Evolutionary conservation across 2,329 filamentous ascomycete genomes (phyloP).

Genomic region (Orbilia javanica): DNA sequence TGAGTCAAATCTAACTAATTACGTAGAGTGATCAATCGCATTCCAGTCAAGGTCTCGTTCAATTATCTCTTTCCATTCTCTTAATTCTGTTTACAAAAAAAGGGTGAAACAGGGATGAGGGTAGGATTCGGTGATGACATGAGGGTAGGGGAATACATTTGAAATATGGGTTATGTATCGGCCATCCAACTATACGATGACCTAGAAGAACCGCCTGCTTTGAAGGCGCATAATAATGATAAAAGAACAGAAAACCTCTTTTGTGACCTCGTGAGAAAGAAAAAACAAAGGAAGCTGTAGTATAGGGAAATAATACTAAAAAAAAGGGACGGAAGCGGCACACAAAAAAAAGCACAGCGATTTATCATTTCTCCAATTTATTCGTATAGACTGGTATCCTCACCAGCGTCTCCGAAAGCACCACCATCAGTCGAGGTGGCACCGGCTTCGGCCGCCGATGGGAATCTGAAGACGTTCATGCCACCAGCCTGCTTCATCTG

Average conservation of each 20-base stretch:
- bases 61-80: slow-evolving; percentile 30
- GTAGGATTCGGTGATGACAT: slow-evolving; percentile 14
- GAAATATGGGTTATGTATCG: slow-evolving; percentile 6
- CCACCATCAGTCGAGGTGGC: slow-evolving; percentile 67
- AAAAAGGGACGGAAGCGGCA: slow-evolving; percentile 37
- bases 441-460: slow-evolving; percentile 72
- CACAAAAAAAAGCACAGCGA: slow-evolving; percentile 21
- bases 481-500: slow-evolving; percentile 99
- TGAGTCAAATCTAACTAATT: too few species aligned
- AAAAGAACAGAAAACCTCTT: slow-evolving; percentile 55
- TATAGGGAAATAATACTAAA: slow-evolving; percentile 28
- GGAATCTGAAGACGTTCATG: slow-evolving; percentile 98
- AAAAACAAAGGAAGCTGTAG: slow-evolving; percentile 57
- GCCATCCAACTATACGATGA: background rate
- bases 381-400: slow-evolving; percentile 97
- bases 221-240: slow-evolving; percentile 41
- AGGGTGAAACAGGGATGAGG: slow-evolving; percentile 1
- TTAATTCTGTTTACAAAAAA: slow-evolving; percentile 25
- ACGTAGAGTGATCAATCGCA: too few species aligned
- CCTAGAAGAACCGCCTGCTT: background rate
- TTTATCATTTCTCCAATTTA: slow-evolving; percentile 68
- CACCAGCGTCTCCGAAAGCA: slow-evolving; percentile 84
- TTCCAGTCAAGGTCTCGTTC: background rate
- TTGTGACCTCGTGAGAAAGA: slow-evolving; percentile 59
- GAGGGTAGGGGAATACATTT: slow-evolving; percentile 24